Evolutionary conservation across 164 flowering plant genomes (phyloP).

Genomic region (Magnolia changhungtana): DNA sequence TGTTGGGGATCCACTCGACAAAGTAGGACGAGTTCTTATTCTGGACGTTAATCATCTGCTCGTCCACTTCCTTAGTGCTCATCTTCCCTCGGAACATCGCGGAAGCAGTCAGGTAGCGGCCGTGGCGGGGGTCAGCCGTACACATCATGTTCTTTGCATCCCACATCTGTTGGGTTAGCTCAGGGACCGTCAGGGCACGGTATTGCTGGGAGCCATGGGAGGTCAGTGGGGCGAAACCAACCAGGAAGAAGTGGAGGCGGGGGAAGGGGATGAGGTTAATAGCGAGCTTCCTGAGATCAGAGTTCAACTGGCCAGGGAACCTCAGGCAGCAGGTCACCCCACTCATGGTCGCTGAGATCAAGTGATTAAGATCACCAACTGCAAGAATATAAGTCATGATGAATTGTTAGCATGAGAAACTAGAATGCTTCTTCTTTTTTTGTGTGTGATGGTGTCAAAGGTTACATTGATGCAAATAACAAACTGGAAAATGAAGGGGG

Average conservation of each 20-base stretch:
- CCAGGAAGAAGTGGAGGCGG: conserved; percentile 69
- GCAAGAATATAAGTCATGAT: conserved; percentile 7
- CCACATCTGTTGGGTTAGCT: conserved; percentile 72
- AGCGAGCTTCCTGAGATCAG: conserved; percentile 63
- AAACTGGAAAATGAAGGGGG: too few species aligned
- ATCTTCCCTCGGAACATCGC: conserved; percentile 75
- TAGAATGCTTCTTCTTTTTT: not conserved
- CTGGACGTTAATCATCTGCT: conserved; percentile 60
- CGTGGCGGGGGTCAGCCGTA: conserved; percentile 64
- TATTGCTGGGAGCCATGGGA: conserved; percentile 70
- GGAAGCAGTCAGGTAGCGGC: conserved; percentile 60
- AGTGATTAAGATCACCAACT: conserved; percentile 70
- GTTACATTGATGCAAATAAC: too few species aligned
- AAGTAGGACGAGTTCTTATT: conserved; percentile 50
- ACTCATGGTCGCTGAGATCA: conserved; percentile 67
- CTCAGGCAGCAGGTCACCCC: conserved; percentile 68
- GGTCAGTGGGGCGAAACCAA: conserved; percentile 62
- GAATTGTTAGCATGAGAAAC: not conserved
- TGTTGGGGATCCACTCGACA: conserved; percentile 56
- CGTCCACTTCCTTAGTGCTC: conserved; percentile 67
- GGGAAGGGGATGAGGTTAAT: conserved; percentile 69
- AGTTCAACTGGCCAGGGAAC: conserved; percentile 63
- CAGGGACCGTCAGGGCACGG: conserved; percentile 59
- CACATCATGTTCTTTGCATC: conserved; percentile 72
- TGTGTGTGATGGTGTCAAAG: too few species aligned